These are phyloP conservation scores for Trichoderma polysporum DNA, from an alignment of 2,329 filamentous ascomycete species.

Conservation along the genomic window DNA sequence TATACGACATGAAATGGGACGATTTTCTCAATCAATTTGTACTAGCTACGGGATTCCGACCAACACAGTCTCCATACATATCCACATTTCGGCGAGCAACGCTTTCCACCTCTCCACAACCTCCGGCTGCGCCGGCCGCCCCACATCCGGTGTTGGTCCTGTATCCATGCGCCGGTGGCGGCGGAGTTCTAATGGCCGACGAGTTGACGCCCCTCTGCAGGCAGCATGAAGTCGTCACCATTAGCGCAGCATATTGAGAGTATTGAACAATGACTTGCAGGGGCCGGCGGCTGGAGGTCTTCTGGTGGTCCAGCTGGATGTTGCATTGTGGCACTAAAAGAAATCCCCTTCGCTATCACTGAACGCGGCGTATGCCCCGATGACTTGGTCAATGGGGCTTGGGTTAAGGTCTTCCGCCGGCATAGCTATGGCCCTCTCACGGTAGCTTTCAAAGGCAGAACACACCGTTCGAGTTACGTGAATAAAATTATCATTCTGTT, in stretches of 20 bases:
- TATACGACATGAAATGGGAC: neutral
- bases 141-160: neutral
- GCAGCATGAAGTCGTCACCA: neutral
- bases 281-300: neutral
- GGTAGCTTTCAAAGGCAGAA: constrained; percentile 20
- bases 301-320: neutral
- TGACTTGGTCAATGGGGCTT: neutral
- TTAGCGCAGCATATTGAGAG: neutral
- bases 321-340: neutral
- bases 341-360: constrained; percentile 11
- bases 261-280: neutral
- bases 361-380: neutral
- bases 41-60: neutral
- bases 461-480: constrained; percentile 5
- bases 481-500: constrained; percentile 11
- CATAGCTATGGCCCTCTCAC: neutral
- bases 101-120: neutral
- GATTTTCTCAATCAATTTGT: neutral
- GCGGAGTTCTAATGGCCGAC: neutral
- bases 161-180: neutral
- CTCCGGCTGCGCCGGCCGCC: neutral
- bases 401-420: neutral
- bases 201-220: neutral
- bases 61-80: neutral
- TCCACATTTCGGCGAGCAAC: neutral